Evolutionary conservation across 228 moss, liverwort and hornwort genomes (phyloP).

Genomic region (Sphagnum magellanicum): DNA sequence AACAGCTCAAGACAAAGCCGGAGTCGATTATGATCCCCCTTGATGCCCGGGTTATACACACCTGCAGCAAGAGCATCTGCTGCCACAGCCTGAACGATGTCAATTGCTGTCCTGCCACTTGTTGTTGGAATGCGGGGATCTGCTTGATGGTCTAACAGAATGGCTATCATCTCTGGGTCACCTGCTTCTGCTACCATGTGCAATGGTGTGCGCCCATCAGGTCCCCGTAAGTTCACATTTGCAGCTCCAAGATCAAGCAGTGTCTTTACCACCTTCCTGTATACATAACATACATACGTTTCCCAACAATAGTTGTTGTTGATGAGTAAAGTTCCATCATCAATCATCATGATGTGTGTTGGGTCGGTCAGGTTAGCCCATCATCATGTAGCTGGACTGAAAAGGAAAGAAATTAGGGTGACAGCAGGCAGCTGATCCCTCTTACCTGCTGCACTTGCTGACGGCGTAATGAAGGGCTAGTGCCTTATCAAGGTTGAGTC

Average conservation of each 20-base stretch:
- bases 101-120: conserved; percentile 59
- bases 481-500: conserved; percentile 55
- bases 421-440: too few relatives aligned
- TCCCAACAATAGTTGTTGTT: too few relatives aligned
- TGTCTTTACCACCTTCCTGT: conserved; percentile 57
- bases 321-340: too few relatives aligned
- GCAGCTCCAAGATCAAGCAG: conserved; percentile 49
- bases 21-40: conserved; percentile 43
- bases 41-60: conserved; percentile 31
- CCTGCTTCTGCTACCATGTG: conserved; percentile 46
- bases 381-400: too few relatives aligned
- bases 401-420: too few relatives aligned
- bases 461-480: conserved; percentile 59
- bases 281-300: neutral
- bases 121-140: conserved; percentile 45
- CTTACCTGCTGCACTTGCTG: conserved; percentile 48
- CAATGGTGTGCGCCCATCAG: conserved; percentile 45
- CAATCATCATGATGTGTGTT: too few relatives aligned
- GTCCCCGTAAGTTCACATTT: conserved; percentile 35
- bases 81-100: conserved; percentile 48
- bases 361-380: too few relatives aligned
- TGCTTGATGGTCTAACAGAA: conserved; percentile 55
- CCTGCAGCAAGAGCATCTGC: conserved; percentile 33
- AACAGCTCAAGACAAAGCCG: conserved; percentile 47
- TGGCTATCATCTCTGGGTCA: conserved; percentile 63